Conservation (phyloP, 176 grass and related monocot species). For the Carex parvula region DNA sequence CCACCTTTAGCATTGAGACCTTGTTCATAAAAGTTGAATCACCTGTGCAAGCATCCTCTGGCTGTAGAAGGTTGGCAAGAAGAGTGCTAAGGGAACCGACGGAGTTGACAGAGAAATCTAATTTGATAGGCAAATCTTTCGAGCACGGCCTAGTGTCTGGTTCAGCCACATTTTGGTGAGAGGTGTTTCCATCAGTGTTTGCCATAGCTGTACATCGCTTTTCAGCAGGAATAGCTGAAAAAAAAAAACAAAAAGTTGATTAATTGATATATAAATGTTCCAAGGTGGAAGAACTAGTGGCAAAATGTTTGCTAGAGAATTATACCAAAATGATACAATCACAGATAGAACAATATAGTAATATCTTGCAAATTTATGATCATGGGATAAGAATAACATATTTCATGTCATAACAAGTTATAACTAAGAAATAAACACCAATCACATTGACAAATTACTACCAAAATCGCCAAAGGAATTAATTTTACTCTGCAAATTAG, state of each 20-base stretch:
- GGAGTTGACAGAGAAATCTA: conserved; percentile 30
- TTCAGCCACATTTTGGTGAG: conserved; percentile 9
- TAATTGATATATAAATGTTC: background rate
- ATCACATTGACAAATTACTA: background rate
- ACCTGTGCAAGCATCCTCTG: conserved; percentile 40
- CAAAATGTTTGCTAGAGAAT: background rate
- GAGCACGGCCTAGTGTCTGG: background rate
- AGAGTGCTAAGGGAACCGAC: conserved; percentile 27
- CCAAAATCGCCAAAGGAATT: background rate
- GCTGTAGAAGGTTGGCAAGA: conserved; percentile 35
- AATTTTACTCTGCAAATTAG: background rate
- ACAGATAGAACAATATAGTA: background rate
- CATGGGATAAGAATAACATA: background rate
- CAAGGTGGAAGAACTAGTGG: background rate
- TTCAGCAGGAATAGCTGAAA: conserved; percentile 10
- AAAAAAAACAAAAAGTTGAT: background rate
- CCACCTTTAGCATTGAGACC: conserved; percentile 33
- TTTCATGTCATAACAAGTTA: background rate
- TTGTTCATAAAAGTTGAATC: conserved; percentile 46
- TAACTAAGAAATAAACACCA: background rate
- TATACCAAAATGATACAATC: background rate
- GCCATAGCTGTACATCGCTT: conserved; percentile 12
- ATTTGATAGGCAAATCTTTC: conserved; percentile 26
- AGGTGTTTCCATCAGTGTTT: conserved; percentile 18
- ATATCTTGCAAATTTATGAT: background rate